Base-by-base conservation (phyloP, 768 basidiomycete genomes). In the Trametes meyenii region DNA sequence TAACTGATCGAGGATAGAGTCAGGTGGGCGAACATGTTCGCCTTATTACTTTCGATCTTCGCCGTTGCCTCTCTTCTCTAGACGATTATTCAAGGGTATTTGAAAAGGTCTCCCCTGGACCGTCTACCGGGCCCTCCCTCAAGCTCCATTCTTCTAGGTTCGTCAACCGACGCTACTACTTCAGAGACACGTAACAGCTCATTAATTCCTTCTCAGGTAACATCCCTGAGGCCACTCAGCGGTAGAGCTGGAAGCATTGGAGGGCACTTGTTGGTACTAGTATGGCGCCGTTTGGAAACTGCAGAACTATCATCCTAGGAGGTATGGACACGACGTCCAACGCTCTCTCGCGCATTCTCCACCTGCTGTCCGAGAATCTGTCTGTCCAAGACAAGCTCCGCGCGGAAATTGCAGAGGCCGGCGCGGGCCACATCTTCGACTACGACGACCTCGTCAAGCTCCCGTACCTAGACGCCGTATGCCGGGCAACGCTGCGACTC, bases 391-490 rank as follows among this genome's bases (percentile, higher is more conserved):
- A 72, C 2, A 72, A 74, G 40, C 71, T 66, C 57, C 74, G 59
- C 35, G 63, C 56, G 23, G 71, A 69, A 44, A 48, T 69, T 35
- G 6, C 53, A n/a, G 57, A 58, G 10, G 66, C 66, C 1, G 39
- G 35, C 14, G 35, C 63, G 0, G 70, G 74, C 19, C 76, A 75
- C 13, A 64, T 75, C 72, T 5, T 73, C 73, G 14, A 66, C 71
- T 54, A 64, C 42, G 59, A 57, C 39, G 45, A 52, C 8, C 29
- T 64, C 19, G 46, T 61, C 19, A 42, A 52, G 7, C 58, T 92
- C 3, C 81, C 86, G 0, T 89, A 86, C 66, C 81, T 92, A 13
- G 90, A 89, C 60, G 78, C 78, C 12, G 80, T 87, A 3, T 76
- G 86, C 4, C 79, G 83, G 5, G 87, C 88, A 70, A 81, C 79